phyloP scores from a whole-genome alignment of 2,329 filamentous ascomycete genomes.

The Fusarium oxysporum region DNA sequence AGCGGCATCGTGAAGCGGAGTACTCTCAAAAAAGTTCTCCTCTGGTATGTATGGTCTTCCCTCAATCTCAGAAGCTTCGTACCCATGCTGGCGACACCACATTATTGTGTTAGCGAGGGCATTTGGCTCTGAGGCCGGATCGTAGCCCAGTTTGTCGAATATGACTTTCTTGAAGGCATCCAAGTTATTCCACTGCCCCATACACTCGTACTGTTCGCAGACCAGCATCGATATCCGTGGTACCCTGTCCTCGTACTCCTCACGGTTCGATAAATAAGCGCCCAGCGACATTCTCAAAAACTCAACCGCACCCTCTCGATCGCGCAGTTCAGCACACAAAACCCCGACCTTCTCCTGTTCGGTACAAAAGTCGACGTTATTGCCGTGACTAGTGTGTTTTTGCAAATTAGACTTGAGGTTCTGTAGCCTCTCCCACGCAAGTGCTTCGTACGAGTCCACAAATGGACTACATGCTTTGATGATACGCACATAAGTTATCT shows the following conservation, averaged over 20 bases:
- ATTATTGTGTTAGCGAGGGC: not conserved
- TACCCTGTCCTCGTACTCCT: not conserved
- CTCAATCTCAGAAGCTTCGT: not conserved
- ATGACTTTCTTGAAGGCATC: constrained; percentile 16
- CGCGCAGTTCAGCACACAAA: constrained; percentile 11
- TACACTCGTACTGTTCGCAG: constrained; percentile 16
- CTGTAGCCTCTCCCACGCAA: constrained; percentile 3
- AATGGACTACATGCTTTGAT: not conserved
- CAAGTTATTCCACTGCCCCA: constrained; percentile 3
- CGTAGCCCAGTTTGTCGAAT: not conserved
- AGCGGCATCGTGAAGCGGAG: constrained; percentile 12
- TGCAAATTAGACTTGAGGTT: not conserved
- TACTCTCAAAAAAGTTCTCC: not conserved
- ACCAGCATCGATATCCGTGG: constrained; percentile 5
- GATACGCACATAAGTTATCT: constrained; percentile 8
- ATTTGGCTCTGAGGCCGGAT: constrained; percentile 8
- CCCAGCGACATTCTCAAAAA: constrained; percentile 2
- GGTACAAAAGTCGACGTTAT: not conserved
- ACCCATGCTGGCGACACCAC: constrained; percentile 13
- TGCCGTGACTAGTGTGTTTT: not conserved
- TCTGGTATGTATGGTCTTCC: not conserved
- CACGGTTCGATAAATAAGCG: not conserved
- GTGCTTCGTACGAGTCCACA: not conserved
- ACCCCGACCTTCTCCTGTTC: constrained; percentile 4
- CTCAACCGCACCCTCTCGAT: constrained; percentile 4